Evolutionary conservation across 495 filamentous ascomycete species (phyloP), one percentile per base, ranked within the genome.

Genomic region (Xylaria flabelliformis): DNA sequence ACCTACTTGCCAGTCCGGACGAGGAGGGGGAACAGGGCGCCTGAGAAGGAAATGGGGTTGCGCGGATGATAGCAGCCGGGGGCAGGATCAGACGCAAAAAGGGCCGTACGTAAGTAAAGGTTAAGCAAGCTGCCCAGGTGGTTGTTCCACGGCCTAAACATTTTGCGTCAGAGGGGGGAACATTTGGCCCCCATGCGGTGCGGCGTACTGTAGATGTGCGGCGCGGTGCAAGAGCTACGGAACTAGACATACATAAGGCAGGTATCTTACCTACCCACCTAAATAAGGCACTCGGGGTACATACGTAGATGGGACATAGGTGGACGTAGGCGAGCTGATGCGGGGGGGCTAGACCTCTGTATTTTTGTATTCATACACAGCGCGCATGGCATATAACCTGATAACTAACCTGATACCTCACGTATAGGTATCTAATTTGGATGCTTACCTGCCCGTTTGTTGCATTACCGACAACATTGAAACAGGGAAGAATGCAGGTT

Each of bases 241-340:
- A 17, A 59, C 26, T 55, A 55, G 51, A 55, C 51, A 29, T 55
- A 55, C 59, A 63, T 42, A 39, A 63, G 59, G 59, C 10, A 63
- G 36, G 61, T 44, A 64, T 44, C 61, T 64, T 44, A 64, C 29
- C 61, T 64, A 44, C 61, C 61, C 61, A 64, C 61, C 61, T 42
- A 44, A 64, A 61, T 6, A 32, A 15, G 53, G 53, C 53, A 58
- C 12, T 56, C 9, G 19, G 19, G 55, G 32, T 56, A 56, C 39
- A 9, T 41, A n/a, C n/a, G n/a, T n/a, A n/a, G n/a, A n/a, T n/a
- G n/a, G n/a, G n/a, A n/a, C n/a, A n/a, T n/a, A n/a, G n/a, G n/a
- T 42, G 9, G 9, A 42, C 4, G 24, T 32, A 56, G 21, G 50
- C 50, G 50, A 53, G 53, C 53, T 56, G 53, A 56, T 13, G 53